phyloP scores from a whole-genome alignment of 345 rosid species.

The Psidium guajava region DNA sequence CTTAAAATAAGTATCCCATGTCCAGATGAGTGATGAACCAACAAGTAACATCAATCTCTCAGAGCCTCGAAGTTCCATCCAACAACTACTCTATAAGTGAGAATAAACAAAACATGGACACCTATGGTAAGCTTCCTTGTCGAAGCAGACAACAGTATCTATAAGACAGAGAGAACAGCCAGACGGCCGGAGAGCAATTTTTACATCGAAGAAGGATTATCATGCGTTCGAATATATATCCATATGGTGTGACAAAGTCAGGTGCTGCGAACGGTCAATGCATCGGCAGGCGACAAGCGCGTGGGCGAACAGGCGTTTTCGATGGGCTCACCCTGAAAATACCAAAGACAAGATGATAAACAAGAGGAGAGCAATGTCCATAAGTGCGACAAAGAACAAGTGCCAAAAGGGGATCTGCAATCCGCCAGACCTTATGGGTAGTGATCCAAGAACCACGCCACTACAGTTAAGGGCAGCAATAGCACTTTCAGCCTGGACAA shows the following conservation, averaged over 20 bases:
- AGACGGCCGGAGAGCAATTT: not conserved
- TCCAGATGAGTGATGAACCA: not conserved
- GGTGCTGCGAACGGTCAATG: conserved; percentile 22
- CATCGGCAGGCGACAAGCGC: conserved; percentile 64
- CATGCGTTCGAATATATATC: conserved; percentile 5
- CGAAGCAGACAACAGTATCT: not conserved
- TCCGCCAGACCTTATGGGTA: conserved; percentile 66
- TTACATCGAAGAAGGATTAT: not conserved
- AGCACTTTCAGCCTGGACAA: conserved; percentile 85
- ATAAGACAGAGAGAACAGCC: not conserved
- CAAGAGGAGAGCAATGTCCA: not conserved
- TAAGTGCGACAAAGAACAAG: not conserved
- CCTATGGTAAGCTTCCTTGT: not conserved
- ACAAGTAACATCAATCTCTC: conserved; percentile 7
- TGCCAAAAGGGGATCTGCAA: not conserved
- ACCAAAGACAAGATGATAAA: not conserved
- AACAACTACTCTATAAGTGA: conserved; percentile 10
- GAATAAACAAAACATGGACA: conserved; percentile 15
- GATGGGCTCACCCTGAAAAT: conserved; percentile 85
- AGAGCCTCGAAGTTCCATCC: conserved; percentile 25
- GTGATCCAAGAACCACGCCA: conserved; percentile 80
- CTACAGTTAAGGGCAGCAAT: conserved; percentile 94
- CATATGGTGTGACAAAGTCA: not conserved
- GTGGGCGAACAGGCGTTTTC: conserved; percentile 96
- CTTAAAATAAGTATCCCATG: not conserved